phyloP scores from a whole-genome alignment of 2,329 filamentous ascomycete species.

The Whalleya microplaca region DNA sequence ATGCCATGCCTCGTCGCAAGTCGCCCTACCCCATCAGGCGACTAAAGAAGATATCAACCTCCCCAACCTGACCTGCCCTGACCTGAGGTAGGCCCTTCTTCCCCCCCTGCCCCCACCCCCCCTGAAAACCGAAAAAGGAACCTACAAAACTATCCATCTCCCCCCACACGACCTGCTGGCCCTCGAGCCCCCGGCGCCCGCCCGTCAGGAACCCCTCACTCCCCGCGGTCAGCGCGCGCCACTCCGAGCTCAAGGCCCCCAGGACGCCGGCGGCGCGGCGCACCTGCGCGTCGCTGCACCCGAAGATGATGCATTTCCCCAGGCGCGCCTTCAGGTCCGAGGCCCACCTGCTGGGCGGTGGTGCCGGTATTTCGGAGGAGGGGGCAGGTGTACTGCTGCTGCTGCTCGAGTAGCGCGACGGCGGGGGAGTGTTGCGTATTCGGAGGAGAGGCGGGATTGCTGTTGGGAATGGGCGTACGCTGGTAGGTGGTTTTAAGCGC shows the following conservation, averaged over 20 bases:
- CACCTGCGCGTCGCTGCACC: slow-evolving; percentile 62
- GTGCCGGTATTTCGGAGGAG: slow-evolving; percentile 34
- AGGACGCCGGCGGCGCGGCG: slow-evolving; percentile 62
- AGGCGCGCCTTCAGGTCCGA: slow-evolving; percentile 68
- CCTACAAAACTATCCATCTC: slow-evolving; percentile 70
- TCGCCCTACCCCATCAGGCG: not conserved
- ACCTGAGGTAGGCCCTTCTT: no score
- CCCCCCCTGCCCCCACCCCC: no score
- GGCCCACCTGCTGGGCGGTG: slow-evolving; percentile 65
- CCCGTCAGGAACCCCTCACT: slow-evolving; percentile 34
- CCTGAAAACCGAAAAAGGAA: slow-evolving; percentile 10
- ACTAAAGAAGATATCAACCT: no score
- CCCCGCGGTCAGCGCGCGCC: slow-evolving; percentile 54
- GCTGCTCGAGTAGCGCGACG: not conserved
- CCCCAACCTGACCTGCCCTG: no score
- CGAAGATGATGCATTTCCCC: slow-evolving; percentile 77
- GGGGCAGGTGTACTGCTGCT: slow-evolving; percentile 4
- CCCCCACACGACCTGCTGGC: slow-evolving; percentile 48
- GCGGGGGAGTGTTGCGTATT: not conserved
- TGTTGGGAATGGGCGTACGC: slow-evolving; percentile 22
- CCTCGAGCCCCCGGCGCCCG: slow-evolving; percentile 24
- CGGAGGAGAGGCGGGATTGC: not conserved
- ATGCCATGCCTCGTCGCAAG: no score
- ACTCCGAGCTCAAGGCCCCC: slow-evolving; percentile 62
- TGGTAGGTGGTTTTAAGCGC: slow-evolving; percentile 19